Percentiles rank a stretch among this genome's conserved stretches.
phyloP scores from a whole-genome alignment of 2,329 filamentous ascomycete species.

The Neofusicoccum ribis region DNA sequence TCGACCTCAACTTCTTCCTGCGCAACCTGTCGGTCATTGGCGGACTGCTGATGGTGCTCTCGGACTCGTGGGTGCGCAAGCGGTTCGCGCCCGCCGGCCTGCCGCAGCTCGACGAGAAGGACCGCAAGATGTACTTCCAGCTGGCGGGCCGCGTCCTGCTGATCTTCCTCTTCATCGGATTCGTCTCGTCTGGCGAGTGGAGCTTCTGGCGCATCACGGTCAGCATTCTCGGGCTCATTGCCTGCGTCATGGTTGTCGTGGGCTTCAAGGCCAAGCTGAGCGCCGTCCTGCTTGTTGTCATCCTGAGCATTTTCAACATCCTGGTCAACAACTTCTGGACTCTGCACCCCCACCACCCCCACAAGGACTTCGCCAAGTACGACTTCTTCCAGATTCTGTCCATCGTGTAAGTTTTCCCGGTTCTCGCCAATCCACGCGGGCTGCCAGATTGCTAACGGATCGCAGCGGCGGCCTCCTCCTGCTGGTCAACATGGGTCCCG shows the following conservation, averaged over 20 bases:
- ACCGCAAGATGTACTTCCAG: slow-evolving; percentile 99
- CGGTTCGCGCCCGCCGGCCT: slow-evolving; percentile 93
- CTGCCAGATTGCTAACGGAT: slow-evolving; percentile 24
- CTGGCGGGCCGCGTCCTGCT: slow-evolving; percentile 91
- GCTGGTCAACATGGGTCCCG: slow-evolving; percentile 97
- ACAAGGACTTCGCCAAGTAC: slow-evolving; percentile 99
- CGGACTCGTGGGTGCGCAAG: slow-evolving; percentile 97
- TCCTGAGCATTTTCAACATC: slow-evolving; percentile 94
- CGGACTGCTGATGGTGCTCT: slow-evolving; percentile 95
- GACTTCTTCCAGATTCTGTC: slow-evolving; percentile 99
- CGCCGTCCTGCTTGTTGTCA: slow-evolving; percentile 89
- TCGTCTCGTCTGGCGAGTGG: slow-evolving; percentile 95
- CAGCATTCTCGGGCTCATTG: slow-evolving; percentile 79
- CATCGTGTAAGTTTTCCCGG: slow-evolving; percentile 69
- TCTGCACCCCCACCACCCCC: slow-evolving; percentile 94
- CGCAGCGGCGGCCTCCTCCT: slow-evolving; percentile 81
- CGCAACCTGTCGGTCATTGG: slow-evolving; percentile 97
- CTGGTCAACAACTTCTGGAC: slow-evolving; percentile 99
- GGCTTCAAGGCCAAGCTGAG: slow-evolving; percentile 99
- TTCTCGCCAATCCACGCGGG: not conserved
- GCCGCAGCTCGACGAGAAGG: slow-evolving; percentile 95
- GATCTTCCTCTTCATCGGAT: slow-evolving; percentile 96
- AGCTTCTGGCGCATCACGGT: slow-evolving; percentile 83
- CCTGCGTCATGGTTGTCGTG: slow-evolving; percentile 97
- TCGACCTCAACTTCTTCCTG: slow-evolving; percentile 99